These are phyloP conservation scores for Byssoonygena ceratinophila DNA, from an alignment of 2,329 filamentous ascomycete genomes.

Conservation along the genomic window DNA sequence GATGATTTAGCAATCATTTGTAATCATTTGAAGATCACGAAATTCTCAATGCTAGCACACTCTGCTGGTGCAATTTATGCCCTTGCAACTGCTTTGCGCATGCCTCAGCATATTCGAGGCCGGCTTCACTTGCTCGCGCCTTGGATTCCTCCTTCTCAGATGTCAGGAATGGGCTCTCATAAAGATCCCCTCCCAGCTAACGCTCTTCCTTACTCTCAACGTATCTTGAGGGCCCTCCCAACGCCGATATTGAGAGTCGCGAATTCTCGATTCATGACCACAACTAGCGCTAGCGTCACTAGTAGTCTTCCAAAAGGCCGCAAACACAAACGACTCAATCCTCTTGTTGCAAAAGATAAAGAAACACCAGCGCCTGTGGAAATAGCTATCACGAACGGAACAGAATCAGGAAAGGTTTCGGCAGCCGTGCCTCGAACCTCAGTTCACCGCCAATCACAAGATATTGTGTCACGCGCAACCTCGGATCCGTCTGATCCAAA, in stretches of 20 bases:
- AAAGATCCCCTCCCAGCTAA: constrained; percentile 64
- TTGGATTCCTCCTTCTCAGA: constrained; percentile 93
- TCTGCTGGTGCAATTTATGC: constrained; percentile 98
- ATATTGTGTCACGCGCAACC: constrained; percentile 13
- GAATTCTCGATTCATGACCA: constrained; percentile 89
- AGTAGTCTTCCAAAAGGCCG: constrained; percentile 62
- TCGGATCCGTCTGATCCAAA: constrained; percentile 13
- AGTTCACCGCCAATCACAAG: constrained; percentile 16
- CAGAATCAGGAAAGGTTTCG: constrained; percentile 17
- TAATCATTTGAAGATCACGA: constrained; percentile 79
- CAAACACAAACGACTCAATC: constrained; percentile 30
- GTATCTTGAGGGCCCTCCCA: constrained; percentile 78
- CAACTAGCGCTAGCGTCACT: constrained; percentile 76
- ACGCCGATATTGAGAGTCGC: constrained; percentile 86
- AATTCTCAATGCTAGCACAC: constrained; percentile 92
- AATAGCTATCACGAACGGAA: constrained; percentile 17
- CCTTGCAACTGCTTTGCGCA: constrained; percentile 82
- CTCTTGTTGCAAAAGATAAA: constrained; percentile 23
- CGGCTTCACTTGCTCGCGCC: constrained; percentile 89
- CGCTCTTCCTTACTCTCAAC: constrained; percentile 80
- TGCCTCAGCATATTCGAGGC: constrained; percentile 91
- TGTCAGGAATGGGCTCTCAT: constrained; percentile 65
- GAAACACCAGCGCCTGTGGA: constrained; percentile 18
- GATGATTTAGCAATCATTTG: constrained; percentile 90
- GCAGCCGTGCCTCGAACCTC: constrained; percentile 19